phyloP scores from a whole-genome alignment of 2,329 filamentous ascomycete species.

The Hirsutella minnesotensis region DNA sequence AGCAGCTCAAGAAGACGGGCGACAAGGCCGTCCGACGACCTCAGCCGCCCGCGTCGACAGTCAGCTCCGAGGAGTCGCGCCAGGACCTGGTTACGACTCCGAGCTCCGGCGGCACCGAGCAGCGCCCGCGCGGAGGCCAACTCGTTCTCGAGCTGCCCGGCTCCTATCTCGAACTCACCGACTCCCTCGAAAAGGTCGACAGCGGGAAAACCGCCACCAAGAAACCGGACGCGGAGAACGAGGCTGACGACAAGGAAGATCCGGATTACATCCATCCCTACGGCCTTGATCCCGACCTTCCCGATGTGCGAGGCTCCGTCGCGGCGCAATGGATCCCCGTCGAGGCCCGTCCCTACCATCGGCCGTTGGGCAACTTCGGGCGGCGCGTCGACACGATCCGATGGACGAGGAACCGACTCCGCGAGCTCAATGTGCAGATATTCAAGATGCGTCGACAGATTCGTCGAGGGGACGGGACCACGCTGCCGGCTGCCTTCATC shows the following conservation, averaged over 20 bases:
- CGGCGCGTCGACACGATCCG: slow-evolving; percentile 92
- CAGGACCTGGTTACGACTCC: slow-evolving; percentile 2
- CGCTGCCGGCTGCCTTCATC: slow-evolving; percentile 73
- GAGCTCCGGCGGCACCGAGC: slow-evolving; percentile 1
- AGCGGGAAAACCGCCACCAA: background rate
- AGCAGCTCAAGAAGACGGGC: slow-evolving; percentile 22
- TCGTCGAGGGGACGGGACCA: slow-evolving; percentile 55
- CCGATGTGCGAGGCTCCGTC: slow-evolving; percentile 35
- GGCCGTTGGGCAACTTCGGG: slow-evolving; percentile 55
- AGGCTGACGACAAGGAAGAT: slow-evolving; percentile 11
- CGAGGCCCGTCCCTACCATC: slow-evolving; percentile 66
- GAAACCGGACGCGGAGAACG: background rate
- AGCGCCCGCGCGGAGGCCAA: background rate
- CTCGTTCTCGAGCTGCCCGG: slow-evolving; percentile 5
- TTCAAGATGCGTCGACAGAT: slow-evolving; percentile 62
- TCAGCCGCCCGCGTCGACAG: background rate
- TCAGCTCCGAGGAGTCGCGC: slow-evolving; percentile 1
- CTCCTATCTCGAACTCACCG: slow-evolving; percentile 1
- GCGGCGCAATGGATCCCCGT: slow-evolving; percentile 63
- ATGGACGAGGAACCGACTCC: slow-evolving; percentile 55
- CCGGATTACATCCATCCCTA: slow-evolving; percentile 24
- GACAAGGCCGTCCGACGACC: slow-evolving; percentile 2
- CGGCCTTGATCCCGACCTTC: slow-evolving; percentile 20
- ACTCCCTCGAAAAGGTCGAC: background rate
- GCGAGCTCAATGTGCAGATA: slow-evolving; percentile 26